Conservation (phyloP, 345 rosid genomes). For the Citrus trifoliata region DNA sequence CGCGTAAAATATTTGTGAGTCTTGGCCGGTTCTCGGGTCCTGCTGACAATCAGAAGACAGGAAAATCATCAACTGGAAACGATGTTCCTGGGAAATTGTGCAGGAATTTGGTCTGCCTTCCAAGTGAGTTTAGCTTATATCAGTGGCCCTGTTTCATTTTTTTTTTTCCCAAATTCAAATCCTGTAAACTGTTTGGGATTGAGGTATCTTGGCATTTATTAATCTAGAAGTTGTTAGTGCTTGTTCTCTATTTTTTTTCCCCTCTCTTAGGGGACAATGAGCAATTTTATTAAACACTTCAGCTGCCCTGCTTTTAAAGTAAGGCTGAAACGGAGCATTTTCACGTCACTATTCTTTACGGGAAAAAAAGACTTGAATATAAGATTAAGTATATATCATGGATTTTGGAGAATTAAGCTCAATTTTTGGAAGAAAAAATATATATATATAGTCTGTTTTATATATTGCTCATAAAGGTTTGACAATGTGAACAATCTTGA, state of each 20-base stretch:
- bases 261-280: neutral
- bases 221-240: neutral
- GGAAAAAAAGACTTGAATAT: neutral
- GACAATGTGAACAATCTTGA: neutral
- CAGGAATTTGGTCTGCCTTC: constrained; percentile 37
- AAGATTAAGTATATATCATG: neutral
- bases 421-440: neutral
- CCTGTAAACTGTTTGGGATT: neutral
- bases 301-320: neutral
- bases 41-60: constrained; percentile 13
- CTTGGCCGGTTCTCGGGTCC: constrained; percentile 23
- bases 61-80: constrained; percentile 7
- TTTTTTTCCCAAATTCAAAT: neutral
- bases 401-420: neutral
- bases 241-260: neutral
- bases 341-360: neutral
- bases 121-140: constrained; percentile 32
- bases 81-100: constrained; percentile 22
- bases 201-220: neutral
- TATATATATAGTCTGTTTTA: neutral
- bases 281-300: neutral
- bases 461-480: neutral
- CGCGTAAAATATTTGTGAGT: neutral
- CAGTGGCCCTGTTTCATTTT: neutral
- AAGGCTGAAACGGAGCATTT: neutral